Evolutionary conservation across 2,329 filamentous ascomycete genomes (phyloP), one percentile per base, ranked within the genome.

Genomic region (Claviceps sp.): DNA sequence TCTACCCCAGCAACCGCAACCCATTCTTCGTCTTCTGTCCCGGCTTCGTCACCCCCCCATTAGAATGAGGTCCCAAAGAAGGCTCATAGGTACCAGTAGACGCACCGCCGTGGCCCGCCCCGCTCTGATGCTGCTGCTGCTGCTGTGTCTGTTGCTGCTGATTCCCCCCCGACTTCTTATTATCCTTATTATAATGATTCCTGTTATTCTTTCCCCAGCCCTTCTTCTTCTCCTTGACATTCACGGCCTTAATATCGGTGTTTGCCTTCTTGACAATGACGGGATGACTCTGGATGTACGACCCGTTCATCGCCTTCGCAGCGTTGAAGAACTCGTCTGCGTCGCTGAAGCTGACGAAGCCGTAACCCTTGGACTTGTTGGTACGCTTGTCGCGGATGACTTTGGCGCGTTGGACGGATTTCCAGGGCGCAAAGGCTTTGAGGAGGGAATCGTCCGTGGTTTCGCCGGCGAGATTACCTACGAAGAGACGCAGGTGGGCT

Each of bases 251-350:
- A 67, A 98, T 89, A 67, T 97, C 90, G 5, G 91, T 95, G 59
- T 85, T 95, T 58, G 87, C 89, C 66, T 93, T 87, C 67, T 87
- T 84, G 59, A 97, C 79, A 26, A 87, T 74, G 30, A 96, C 87
- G 0, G 93, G 93, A 68, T 97, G 93, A 66, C 89, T 96, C 62
- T 95, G 91, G 64, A 98, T 97, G 70, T 98, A 98, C 72, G 98
- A 97, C 60, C 90, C 90, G 63, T 96, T 87, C 93, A 97, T 97
- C 72, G 97, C 91, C 71, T 93, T 89, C 61, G 89, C 91, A 1
- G 93, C 91, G 62, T 88, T 82, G 74, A 98, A 97, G 67, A 94
- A 97, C 63, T 96, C 90, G 66, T 98, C 93, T 34, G 89, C 87
- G 64, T 96, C 87, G 61, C 84, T 85, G 70, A 98, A 97, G 68